Base-by-base conservation (phyloP, 1,284 basidiomycete genomes). In the Schizophyllum amplum region DNA sequence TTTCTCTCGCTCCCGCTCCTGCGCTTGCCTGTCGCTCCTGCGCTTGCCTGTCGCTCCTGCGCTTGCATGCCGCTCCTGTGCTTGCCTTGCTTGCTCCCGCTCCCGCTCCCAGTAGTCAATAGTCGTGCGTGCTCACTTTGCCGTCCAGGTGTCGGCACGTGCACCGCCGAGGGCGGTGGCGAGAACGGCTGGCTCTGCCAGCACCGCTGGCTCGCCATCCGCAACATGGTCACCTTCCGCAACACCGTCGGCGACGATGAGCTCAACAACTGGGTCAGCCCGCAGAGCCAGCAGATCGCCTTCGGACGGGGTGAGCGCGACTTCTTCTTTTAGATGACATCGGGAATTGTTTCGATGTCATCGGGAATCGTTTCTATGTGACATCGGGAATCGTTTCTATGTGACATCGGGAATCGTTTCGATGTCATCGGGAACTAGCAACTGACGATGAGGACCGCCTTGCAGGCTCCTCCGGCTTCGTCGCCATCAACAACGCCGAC, bases 401-500 rank as follows among this genome's bases (percentile, higher is more conserved):
- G 13, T 6, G 47, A 20, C 4, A 13, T 3, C 4, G 20, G 22
- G 11, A 11, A 21, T 21, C 15, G 2, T 21, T n/a, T 1, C 11
- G 21, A 22, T 6, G 47, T 11, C 4, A 13, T 3, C 4, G 20
- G 22, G 11, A 11, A 21, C 21, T 21, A n/a, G n/a, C n/a, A n/a
- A n/a, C n/a, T n/a, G n/a, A n/a, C n/a, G n/a, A n/a, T n/a, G n/a
- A n/a, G n/a, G n/a, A n/a, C n/a, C n/a, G 24, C 22, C 24, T 25
- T 9, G 15, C 55, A 82, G 82, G 80, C 13, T 67, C 76, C 0
- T 63, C 71, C 27, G 84, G 83, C 1, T 86, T 80, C 61, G 77
- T 86, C 1, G 84, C 77, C 0, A 87, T 87, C 64, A 87, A 87
- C 66, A 85, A 85, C 60, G 76, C 67, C 1, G 79, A 82, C 60